These are phyloP conservation scores for Aspergillus heteromorphus DNA, from an alignment of 495 filamentous ascomycete species.

Conservation along the genomic window DNA sequence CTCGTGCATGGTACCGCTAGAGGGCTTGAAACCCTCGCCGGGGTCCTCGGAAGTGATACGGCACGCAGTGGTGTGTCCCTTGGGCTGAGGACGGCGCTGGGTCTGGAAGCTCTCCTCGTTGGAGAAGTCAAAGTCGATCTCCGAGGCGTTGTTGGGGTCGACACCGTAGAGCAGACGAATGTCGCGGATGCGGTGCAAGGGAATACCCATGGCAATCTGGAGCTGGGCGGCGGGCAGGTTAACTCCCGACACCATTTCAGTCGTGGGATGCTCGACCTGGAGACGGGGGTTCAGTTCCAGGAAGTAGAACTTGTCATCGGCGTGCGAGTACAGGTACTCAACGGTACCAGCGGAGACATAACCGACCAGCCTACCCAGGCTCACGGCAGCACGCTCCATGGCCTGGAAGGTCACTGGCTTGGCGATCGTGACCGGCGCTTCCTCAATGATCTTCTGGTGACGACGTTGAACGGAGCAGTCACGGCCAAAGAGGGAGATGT, in stretches of 20 bases:
- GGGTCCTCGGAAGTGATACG: slow-evolving; percentile 99
- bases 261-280: slow-evolving; percentile 98
- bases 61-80: slow-evolving; percentile 96
- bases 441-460: slow-evolving; percentile 99
- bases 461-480: slow-evolving; percentile 98
- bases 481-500: slow-evolving; percentile 96
- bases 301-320: slow-evolving; percentile 99
- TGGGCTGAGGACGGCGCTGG: slow-evolving; percentile 84
- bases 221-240: slow-evolving; percentile 96
- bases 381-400: slow-evolving; percentile 96
- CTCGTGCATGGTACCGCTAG: slow-evolving; percentile 97
- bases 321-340: slow-evolving; percentile 97
- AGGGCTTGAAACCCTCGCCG: slow-evolving; percentile 99
- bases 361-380: slow-evolving; percentile 86
- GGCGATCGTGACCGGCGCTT: slow-evolving; percentile 95
- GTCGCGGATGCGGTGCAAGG: slow-evolving; percentile 89
- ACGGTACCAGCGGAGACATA: slow-evolving; percentile 99
- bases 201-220: slow-evolving; percentile 98
- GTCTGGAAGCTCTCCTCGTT: slow-evolving; percentile 75
- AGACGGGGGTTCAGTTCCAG: slow-evolving; percentile 96
- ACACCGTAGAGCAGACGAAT: slow-evolving; percentile 95
- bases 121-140: slow-evolving; percentile 96
- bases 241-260: slow-evolving; percentile 98
- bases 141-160: slow-evolving; percentile 75
- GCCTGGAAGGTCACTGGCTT: slow-evolving; percentile 80